These are phyloP conservation scores for Nothophoma quercina DNA, from an alignment of 2,329 filamentous ascomycete genomes.

Conservation along the genomic window DNA sequence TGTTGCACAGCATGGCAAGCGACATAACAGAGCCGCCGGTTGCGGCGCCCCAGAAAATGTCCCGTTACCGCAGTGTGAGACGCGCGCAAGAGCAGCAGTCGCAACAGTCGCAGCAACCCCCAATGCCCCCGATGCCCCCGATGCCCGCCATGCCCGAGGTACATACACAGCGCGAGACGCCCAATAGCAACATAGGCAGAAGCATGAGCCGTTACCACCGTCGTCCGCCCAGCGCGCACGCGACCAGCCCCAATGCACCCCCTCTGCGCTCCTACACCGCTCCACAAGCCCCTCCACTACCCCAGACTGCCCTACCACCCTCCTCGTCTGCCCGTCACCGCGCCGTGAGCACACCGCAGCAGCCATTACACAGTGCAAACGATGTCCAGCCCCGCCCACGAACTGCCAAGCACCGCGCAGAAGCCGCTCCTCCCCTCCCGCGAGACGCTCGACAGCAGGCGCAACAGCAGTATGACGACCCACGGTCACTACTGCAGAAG, in stretches of 20 bases:
- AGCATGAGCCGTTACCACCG: conserved; percentile 54
- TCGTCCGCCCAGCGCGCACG: conserved; percentile 39
- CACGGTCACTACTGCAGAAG: conserved; percentile 41
- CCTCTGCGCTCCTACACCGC: conserved; percentile 35
- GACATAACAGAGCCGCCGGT: conserved; percentile 36
- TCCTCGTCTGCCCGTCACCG: conserved; percentile 33
- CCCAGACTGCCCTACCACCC: conserved; percentile 18
- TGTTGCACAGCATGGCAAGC: conserved; percentile 44
- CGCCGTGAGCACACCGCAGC: conserved; percentile 39
- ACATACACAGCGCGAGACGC: conserved; percentile 8
- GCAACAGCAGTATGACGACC: conserved; percentile 41
- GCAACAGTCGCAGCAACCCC: conserved; percentile 23
- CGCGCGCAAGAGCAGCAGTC: conserved; percentile 50
- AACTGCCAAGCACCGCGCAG: conserved; percentile 31
- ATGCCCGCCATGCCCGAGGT: conserved; percentile 16
- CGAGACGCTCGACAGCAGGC: conserved; percentile 28
- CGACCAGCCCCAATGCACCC: conserved; percentile 33
- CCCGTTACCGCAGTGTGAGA: conserved; percentile 66
- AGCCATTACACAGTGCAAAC: conserved; percentile 26
- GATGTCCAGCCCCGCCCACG: conserved; percentile 38
- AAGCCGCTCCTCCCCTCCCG: conserved; percentile 27
- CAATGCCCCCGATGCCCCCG: conserved; percentile 29
- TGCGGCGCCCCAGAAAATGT: conserved; percentile 55
- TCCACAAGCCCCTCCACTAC: conserved; percentile 25
- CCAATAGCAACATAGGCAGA: conserved; percentile 32